Evolutionary conservation across 495 filamentous ascomycete species (phyloP).

Genomic region (Tetracladium setigerum): DNA sequence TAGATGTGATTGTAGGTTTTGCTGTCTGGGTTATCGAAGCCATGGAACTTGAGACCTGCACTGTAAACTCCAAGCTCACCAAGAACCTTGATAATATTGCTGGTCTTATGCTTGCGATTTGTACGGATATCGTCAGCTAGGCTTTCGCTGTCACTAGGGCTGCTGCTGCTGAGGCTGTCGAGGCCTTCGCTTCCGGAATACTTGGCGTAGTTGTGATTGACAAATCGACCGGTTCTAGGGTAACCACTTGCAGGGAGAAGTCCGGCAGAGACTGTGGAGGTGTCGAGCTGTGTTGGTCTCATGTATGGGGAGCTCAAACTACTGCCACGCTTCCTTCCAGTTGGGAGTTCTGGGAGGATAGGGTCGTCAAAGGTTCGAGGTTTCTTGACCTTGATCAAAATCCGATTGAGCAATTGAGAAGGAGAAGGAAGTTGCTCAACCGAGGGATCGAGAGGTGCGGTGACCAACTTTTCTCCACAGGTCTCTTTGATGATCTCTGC

Average conservation of each 20-base stretch:
- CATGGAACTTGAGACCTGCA: constrained; percentile 70
- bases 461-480: constrained; percentile 70
- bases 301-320: constrained; percentile 73
- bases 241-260: constrained; percentile 52
- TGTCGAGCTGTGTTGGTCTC: constrained; percentile 49
- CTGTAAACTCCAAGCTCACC: constrained; percentile 87
- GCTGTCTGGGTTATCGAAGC: constrained; percentile 67
- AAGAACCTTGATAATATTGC: constrained; percentile 78
- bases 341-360: constrained; percentile 29
- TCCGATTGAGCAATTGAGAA: constrained; percentile 70
- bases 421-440: constrained; percentile 68
- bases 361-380: constrained; percentile 34
- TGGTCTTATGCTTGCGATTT: constrained; percentile 56
- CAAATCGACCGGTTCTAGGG: constrained; percentile 15
- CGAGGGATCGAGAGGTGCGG: constrained; percentile 61
- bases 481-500: constrained; percentile 80
- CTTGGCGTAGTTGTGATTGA: constrained; percentile 9
- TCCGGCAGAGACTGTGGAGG: constrained; percentile 39
- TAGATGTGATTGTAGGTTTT: constrained; percentile 86
- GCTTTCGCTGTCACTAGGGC: constrained; percentile 51
- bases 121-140: constrained; percentile 45
- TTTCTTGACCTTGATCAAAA: constrained; percentile 91
- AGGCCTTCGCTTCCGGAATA: constrained; percentile 26
- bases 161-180: constrained; percentile 43
- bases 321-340: constrained; percentile 58